Percentiles rank a stretch among this genome's conserved stretches.
phyloP scores from a whole-genome alignment of 2,329 filamentous ascomycete genomes.

The Paracoccidioides lutzii region DNA sequence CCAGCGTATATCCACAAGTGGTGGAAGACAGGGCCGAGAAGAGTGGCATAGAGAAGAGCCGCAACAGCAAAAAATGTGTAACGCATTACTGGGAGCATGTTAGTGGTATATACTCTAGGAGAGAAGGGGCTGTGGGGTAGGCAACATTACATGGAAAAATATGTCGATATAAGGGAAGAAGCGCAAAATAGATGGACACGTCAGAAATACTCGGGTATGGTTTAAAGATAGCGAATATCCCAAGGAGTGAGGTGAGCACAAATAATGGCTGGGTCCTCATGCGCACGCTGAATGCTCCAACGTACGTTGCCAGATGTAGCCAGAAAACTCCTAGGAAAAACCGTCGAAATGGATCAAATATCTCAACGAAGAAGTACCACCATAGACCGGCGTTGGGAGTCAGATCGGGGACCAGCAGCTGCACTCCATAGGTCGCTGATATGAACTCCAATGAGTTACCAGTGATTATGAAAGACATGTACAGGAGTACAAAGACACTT shows the following conservation, averaged over 20 bases:
- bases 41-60: constrained; percentile 71
- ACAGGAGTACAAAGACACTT: constrained; percentile 51
- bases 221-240: constrained; percentile 90
- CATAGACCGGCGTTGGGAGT: constrained; percentile 92
- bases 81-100: constrained; percentile 55
- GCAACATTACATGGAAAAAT: constrained; percentile 59
- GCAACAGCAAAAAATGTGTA: constrained; percentile 81
- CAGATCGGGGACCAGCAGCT: constrained; percentile 78
- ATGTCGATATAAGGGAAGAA: constrained; percentile 79
- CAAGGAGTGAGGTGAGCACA: constrained; percentile 69
- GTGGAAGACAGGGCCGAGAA: constrained; percentile 89
- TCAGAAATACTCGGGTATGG: constrained; percentile 92
- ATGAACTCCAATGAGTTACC: constrained; percentile 78
- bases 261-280: constrained; percentile 77
- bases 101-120: constrained; percentile 13
- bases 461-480: constrained; percentile 59
- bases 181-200: constrained; percentile 68
- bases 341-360: constrained; percentile 94
- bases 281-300: constrained; percentile 71
- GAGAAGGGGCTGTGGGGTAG: background rate
- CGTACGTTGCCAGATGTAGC: constrained; percentile 85
- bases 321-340: constrained; percentile 98
- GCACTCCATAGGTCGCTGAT: constrained; percentile 79
- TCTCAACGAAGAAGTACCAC: constrained; percentile 99
- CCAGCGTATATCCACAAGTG: constrained; percentile 97